A percentile compares a stretch with the other conserved stretches of the same genome.
Evolutionary conservation across 2,329 filamentous ascomycete genomes (phyloP).

Genomic region (Diaporthe ampelina): DNA sequence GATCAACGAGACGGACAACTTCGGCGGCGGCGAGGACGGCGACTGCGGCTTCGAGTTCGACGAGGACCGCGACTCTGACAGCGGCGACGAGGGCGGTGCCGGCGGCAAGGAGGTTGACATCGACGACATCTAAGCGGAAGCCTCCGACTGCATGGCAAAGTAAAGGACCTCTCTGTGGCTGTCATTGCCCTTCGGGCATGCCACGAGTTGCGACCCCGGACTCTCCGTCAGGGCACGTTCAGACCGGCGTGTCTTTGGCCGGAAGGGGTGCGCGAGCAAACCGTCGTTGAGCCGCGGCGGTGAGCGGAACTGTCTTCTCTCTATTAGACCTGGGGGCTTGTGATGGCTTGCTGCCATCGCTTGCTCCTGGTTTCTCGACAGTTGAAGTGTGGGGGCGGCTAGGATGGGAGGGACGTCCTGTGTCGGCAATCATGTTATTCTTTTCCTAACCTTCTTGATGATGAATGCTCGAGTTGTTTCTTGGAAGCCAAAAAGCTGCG

Average conservation of each 20-base stretch:
- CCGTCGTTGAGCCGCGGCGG: conserved; percentile 13
- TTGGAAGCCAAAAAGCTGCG: conserved; percentile 4
- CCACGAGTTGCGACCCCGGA: neutral
- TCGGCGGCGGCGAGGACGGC: conserved; percentile 90
- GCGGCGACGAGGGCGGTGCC: conserved; percentile 66
- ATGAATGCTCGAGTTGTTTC: conserved; percentile 19
- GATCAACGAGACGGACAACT: conserved; percentile 99
- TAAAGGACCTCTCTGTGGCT: neutral
- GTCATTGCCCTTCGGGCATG: neutral
- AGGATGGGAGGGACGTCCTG: conserved; percentile 74
- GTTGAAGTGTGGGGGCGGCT: conserved; percentile 55
- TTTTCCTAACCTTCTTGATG: conserved; percentile 28
- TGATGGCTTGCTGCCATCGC: neutral
- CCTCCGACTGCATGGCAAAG: neutral
- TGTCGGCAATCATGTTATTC: conserved; percentile 32
- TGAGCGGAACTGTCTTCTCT: conserved; percentile 74
- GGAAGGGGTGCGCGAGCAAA: neutral
- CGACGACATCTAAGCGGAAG: conserved; percentile 84
- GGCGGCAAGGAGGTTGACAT: conserved; percentile 81
- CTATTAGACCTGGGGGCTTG: conserved; percentile 58
- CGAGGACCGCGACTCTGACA: conserved; percentile 82
- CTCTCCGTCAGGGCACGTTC: neutral
- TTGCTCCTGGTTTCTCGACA: conserved; percentile 57
- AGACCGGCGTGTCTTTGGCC: neutral
- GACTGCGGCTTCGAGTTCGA: conserved; percentile 99